Base-by-base conservation (phyloP, 2,329 filamentous ascomycete species). In the Colletotrichum gigasporum region DNA sequence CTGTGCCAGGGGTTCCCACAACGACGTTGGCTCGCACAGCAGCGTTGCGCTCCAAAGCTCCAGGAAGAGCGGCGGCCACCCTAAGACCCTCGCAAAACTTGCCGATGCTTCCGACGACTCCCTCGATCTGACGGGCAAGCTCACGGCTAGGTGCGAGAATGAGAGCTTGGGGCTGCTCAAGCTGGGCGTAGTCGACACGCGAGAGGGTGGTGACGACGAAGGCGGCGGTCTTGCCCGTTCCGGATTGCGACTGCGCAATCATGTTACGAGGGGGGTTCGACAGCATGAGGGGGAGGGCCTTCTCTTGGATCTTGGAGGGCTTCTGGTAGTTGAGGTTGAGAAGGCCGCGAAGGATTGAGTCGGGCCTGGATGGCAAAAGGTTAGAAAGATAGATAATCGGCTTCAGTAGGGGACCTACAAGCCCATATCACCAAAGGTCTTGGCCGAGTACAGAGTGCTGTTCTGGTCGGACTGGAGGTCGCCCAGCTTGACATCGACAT, bases 161-260 rank as follows among this genome's bases (percentile, higher is more conserved):
- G 41, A 99, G 81, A 12, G 94, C 94, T 80, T 99, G 96, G 2
- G 95, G 94, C 68, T 87, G 83, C 26, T 87, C 80, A 18, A 89
- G 84, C 68, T 87, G 85, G 53, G 74, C 82, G 63, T 94, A 86
- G 73, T 99, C 93, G 74, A 98, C 80, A 67, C 96, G 93, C 63
- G 92, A 92, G 39, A 99, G 86, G 65, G 97, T 91, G 66, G 97
- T 97, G 67, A 97, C 90, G 45, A 96, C 92, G 77, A 99, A 99
- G 20, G 96, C 96, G 18, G 94, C 96, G 0, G 96, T 99, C 84
- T 99, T 99, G 74, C 96, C 96, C 18, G 96, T 99, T 71, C 96
- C 96, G 2, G 96, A 99, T 78, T 99, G 96, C n/a, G 96, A 99
- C 80, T 99, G 96, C 3, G 94, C 96, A 74, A 99, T 95, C 86